phyloP scores from a whole-genome alignment of 176 grass and related monocot species.

The Zea mays region Zm-B73-REFERENCE-NAM-5.0 NC_050102.1:180827501-180828000 shows the following conservation, averaged over 20 bases:
- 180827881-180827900: constrained; percentile 9
- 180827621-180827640: neutral
- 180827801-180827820: constrained; percentile 4
- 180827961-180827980: constrained; percentile 3
- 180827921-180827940: neutral
- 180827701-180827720: neutral
- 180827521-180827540: neutral
- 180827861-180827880: constrained; percentile 28
- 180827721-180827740: neutral
- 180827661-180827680: neutral
- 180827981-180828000: neutral
- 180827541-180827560: neutral
- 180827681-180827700: neutral
- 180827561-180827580: constrained; percentile 9
- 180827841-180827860: neutral
- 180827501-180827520: neutral
- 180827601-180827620: constrained; percentile 10
- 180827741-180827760: neutral
- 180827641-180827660: neutral
- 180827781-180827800: constrained; percentile 13
- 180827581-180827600: constrained; percentile 34
- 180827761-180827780: neutral
- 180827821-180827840: constrained; percentile 15
- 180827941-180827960: constrained; percentile 8
- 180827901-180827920: neutral